Evolutionary conservation across 1,139 yeast genomes (phyloP).

Genomic region (Spathaspora sp.): DNA sequence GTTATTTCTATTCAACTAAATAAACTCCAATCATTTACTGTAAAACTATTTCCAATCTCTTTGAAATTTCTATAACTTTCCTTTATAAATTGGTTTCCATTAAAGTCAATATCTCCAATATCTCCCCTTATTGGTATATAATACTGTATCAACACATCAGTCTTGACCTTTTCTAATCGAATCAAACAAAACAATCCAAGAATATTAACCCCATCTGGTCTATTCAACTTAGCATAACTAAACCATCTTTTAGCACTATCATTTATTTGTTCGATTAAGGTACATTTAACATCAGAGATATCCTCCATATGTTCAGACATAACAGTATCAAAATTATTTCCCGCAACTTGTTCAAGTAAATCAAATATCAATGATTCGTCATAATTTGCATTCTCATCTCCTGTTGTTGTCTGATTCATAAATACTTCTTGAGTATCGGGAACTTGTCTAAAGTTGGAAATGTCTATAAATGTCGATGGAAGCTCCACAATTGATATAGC

Average conservation of each 20-base stretch:
- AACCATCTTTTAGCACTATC: constrained; percentile 9
- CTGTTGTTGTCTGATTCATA: constrained; percentile 36
- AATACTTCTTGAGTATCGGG: constrained; percentile 92
- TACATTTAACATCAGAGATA: constrained; percentile 23
- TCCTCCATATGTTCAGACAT: constrained; percentile 45
- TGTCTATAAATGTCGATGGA: constrained; percentile 47
- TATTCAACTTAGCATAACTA: constrained; percentile 9
- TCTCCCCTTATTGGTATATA: constrained; percentile 45
- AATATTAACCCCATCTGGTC: constrained; percentile 6
- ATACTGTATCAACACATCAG: constrained; percentile 65
- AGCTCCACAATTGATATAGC: constrained; percentile 58
- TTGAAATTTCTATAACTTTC: constrained; percentile 19
- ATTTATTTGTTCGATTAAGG: constrained; percentile 4
- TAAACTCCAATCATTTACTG: constrained; percentile 28
- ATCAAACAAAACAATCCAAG: constrained; percentile 44
- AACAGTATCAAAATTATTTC: constrained; percentile 32
- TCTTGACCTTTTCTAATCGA: constrained; percentile 47
- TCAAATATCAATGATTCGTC: constrained; percentile 73
- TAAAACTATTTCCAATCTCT: constrained; percentile 18
- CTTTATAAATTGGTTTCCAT: constrained; percentile 10
- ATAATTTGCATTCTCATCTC: constrained; percentile 16
- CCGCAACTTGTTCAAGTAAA: constrained; percentile 58
- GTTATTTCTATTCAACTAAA: constrained; percentile 20
- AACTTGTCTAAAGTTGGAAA: constrained; percentile 69
- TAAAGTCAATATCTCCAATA: constrained; percentile 13